phyloP scores from a whole-genome alignment of 1,284 basidiomycete species.

The Cryptococcus wingfieldii region DNA sequence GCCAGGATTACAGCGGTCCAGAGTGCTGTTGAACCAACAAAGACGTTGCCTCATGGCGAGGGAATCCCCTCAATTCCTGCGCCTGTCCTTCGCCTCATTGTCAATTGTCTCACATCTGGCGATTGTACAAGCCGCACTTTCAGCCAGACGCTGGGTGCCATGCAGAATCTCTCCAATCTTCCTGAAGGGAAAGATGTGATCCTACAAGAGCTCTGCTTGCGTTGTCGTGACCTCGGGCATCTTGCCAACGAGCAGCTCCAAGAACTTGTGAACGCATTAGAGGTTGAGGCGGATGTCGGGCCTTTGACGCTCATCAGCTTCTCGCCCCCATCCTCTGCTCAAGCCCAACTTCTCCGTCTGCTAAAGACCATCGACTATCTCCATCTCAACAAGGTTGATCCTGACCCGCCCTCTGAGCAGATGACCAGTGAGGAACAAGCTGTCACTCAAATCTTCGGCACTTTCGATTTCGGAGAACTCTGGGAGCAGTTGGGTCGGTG shows the following conservation, averaged over 20 bases:
- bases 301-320: constrained; percentile 65
- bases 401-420: constrained; percentile 26
- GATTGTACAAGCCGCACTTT: constrained; percentile 94
- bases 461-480: constrained; percentile 76
- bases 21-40: neutral
- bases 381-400: constrained; percentile 60
- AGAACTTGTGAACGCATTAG: constrained; percentile 64
- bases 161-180: constrained; percentile 81
- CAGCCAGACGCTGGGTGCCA: constrained; percentile 79
- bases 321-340: constrained; percentile 82
- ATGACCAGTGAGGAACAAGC: constrained; percentile 59
- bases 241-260: constrained; percentile 69
- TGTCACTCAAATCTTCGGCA: constrained; percentile 77
- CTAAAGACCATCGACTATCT: constrained; percentile 95
- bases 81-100: constrained; percentile 73
- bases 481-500: constrained; percentile 85
- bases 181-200: constrained; percentile 82
- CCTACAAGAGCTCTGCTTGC: constrained; percentile 73
- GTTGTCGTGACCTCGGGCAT: constrained; percentile 80
- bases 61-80: constrained; percentile 58
- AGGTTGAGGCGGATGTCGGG: constrained; percentile 59
- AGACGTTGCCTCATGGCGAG: neutral
- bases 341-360: constrained; percentile 86
- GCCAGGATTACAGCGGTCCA: neutral
- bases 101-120: constrained; percentile 87